Evolutionary conservation across 1,284 basidiomycete genomes (phyloP), one percentile per base, ranked within the genome.

Genomic region (Gomphus bonarii): DNA sequence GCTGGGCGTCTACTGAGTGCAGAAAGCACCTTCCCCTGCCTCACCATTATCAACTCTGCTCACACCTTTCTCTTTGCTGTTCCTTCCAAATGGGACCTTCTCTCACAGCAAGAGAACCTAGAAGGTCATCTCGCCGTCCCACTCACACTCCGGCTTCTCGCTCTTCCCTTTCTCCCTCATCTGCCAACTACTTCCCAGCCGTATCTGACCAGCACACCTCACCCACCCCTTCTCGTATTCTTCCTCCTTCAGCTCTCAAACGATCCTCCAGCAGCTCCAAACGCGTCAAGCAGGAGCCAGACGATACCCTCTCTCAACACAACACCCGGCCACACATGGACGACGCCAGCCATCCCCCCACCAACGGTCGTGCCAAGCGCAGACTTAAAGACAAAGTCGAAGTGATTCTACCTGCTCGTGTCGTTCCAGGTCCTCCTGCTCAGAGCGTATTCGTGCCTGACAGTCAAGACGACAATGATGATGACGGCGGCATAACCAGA

Each of bases 401-500:
- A 42, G 50, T 58, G 22, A 50, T 52, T 18, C 16, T 52, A 36
- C 57, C 57, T 10, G 9, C 40, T 18, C 40, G 42, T 20, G n/a
- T 46, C 4, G 67, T 59, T 65, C 68, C 63, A 63, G 67, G 63
- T 62, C 67, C 70, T 53, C 54, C 64, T 30, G 64, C 70, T 38
- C 68, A 69, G n/a, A 70, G 72, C 35, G 66, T 64, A 6, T 65
- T 68, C 35, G 70, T 64, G 42, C 59, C 71, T 30, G 75, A 72
- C 44, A 68, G 67, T 56, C 66, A 72, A 18, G 80, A 82, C 60
- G 80, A 82, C 55, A 91, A 92, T 61, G 73, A 71, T 20, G 76
- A 70, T 20, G 88, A 91, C 63, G 81, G 84, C 61, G 86, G 89
- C 35, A 80, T 95, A 60, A 98, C 95, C 64, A 85, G 95, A 61